Percentiles rank a stretch among this genome's conserved stretches.
Evolutionary conservation across 371 early-diverging fungal species (phyloP).

Genomic region (Mucor sp.): DNA sequence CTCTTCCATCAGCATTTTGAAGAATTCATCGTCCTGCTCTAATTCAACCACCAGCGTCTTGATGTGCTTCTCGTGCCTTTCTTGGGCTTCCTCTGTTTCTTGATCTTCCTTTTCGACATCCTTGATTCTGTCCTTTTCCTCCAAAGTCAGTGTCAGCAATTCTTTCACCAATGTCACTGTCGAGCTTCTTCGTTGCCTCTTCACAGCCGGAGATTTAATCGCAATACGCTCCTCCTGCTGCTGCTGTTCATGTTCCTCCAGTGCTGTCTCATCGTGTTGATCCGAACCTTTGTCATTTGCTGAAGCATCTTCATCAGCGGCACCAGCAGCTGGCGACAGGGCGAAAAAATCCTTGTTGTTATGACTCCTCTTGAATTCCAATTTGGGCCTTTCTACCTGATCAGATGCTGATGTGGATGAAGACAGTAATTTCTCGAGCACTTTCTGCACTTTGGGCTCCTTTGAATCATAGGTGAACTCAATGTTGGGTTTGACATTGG

Average conservation of each 20-base stretch:
- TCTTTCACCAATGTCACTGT: slow-evolving; percentile 23
- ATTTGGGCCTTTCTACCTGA: slow-evolving; percentile 19
- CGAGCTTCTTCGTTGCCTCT: slow-evolving; percentile 9
- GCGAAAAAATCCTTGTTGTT: slow-evolving; percentile 46
- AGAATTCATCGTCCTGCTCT: slow-evolving; percentile 63
- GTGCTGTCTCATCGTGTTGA: not conserved
- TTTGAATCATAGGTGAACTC: slow-evolving; percentile 39
- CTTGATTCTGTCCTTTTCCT: slow-evolving; percentile 3
- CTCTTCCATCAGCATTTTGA: slow-evolving; percentile 55
- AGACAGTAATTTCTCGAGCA: slow-evolving; percentile 8
- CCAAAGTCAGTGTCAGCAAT: slow-evolving; percentile 12
- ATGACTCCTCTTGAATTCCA: slow-evolving; percentile 35
- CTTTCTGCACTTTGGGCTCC: slow-evolving; percentile 24
- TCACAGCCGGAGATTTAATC: slow-evolving; percentile 3
- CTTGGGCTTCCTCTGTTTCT: not conserved
- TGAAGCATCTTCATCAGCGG: not conserved
- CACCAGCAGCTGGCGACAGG: slow-evolving; percentile 5
- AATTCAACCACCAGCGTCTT: slow-evolving; percentile 58
- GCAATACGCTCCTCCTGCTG: not conserved
- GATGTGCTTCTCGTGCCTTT: not conserved
- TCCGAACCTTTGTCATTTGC: not conserved
- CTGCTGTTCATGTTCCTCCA: not conserved
- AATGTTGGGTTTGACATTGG: slow-evolving; percentile 47
- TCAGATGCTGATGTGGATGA: slow-evolving; percentile 2
- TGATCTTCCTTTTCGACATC: not conserved